Conservation (phyloP, 495 filamentous ascomycete species). For the Annulohypoxylon nitens region DNA sequence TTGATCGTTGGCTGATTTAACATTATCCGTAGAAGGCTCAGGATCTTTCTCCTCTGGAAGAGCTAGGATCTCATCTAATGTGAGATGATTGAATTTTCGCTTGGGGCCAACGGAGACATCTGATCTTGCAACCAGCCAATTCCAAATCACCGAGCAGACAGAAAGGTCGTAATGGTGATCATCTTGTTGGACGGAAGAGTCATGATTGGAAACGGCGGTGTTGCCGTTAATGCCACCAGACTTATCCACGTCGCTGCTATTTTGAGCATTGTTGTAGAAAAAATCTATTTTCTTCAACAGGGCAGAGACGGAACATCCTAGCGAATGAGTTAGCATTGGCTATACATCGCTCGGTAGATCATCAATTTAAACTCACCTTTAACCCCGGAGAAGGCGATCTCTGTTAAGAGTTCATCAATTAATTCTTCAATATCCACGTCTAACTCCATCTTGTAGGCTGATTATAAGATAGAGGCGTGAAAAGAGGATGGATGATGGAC, state of each 20-base stretch:
- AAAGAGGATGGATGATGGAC: not conserved
- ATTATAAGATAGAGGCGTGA: constrained; percentile 40
- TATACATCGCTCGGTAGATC: constrained; percentile 9
- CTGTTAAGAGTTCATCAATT: constrained; percentile 76
- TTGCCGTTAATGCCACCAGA: not conserved
- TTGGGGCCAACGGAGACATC: constrained; percentile 60
- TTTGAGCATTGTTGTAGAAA: constrained; percentile 34
- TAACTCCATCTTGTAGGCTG: constrained; percentile 64
- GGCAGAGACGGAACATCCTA: constrained; percentile 47
- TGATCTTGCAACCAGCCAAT: constrained; percentile 57
- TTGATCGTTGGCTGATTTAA: constrained; percentile 1
- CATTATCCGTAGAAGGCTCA: constrained; percentile 11
- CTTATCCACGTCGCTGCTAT: not conserved
- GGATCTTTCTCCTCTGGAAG: constrained; percentile 53
- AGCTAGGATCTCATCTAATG: constrained; percentile 57
- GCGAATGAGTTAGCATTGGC: constrained; percentile 24
- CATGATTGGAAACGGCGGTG: not conserved
- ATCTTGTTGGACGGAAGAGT: not conserved
- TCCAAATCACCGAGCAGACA: constrained; percentile 59
- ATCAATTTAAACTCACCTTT: constrained; percentile 69
- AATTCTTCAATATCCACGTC: constrained; percentile 73
- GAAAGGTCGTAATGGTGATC: constrained; percentile 43
- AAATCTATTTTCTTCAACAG: constrained; percentile 43
- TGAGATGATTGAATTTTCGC: constrained; percentile 58
- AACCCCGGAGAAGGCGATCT: constrained; percentile 76